Conservation (phyloP, 2,329 filamentous ascomycete species). For the Thelonectria olida region DNA sequence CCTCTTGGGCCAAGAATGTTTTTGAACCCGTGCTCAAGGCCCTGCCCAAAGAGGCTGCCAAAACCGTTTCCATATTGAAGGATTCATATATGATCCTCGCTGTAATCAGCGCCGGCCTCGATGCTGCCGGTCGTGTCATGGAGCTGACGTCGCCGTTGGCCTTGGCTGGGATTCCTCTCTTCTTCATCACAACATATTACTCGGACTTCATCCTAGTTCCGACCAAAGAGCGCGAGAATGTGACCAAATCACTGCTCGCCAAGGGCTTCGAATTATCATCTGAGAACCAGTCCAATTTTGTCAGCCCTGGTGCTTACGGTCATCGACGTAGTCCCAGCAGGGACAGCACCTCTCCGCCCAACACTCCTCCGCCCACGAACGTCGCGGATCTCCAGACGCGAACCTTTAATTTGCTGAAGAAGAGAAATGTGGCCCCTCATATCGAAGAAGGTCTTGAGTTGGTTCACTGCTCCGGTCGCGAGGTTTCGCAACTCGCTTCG, state of each 20-base stretch:
- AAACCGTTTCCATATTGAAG: slow-evolving; percentile 75
- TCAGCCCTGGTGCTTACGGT: slow-evolving; percentile 57
- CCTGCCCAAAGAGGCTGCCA: slow-evolving; percentile 64
- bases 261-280: slow-evolving; percentile 89
- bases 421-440: slow-evolving; percentile 76
- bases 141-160: slow-evolving; percentile 92
- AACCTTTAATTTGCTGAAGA: slow-evolving; percentile 86
- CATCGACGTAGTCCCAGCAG: slow-evolving; percentile 41
- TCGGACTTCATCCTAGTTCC: slow-evolving; percentile 96
- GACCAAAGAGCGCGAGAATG: slow-evolving; percentile 74
- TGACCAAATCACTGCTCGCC: slow-evolving; percentile 79
- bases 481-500: slow-evolving; percentile 52
- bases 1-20: slow-evolving; percentile 75
- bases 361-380: slow-evolving; percentile 80
- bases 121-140: slow-evolving; percentile 89
- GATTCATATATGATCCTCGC: slow-evolving; percentile 91
- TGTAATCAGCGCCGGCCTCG: slow-evolving; percentile 88
- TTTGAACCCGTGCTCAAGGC: slow-evolving; percentile 76
- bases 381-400: slow-evolving; percentile 82
- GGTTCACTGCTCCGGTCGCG: slow-evolving; percentile 81
- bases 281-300: slow-evolving; percentile 73
- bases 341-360: slow-evolving; percentile 62
- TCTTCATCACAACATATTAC: slow-evolving; percentile 99
- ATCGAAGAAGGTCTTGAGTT: slow-evolving; percentile 76
- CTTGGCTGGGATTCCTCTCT: slow-evolving; percentile 92